Evolutionary conservation across 306 rosid species (phyloP), one percentile per base, ranked within the genome.

Genomic region (Sophora flavescens): DNA sequence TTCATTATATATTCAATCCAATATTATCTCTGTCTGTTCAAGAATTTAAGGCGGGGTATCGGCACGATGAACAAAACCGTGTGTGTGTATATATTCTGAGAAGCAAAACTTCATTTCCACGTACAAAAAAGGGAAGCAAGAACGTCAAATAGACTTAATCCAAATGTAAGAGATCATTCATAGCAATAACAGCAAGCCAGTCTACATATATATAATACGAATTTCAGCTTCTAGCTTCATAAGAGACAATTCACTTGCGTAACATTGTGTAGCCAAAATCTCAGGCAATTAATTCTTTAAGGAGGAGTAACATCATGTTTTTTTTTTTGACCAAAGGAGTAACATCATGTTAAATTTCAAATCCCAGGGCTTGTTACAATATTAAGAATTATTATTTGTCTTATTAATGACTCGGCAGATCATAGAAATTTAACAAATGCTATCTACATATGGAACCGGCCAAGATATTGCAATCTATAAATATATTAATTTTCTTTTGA

Each of bases 401-500:
- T 80, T 64, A 2, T 54, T 44, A 30, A 32, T 62, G 35, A 26
- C 56, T 54, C 17, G 42, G 30, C 18, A 61, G 22, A 64, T 48
- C 64, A 69, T 41, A 78, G 32, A 77, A 81, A 81, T 67, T 36
- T 72, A 53, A 50, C 10, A 47, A 81, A 80, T 15, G 30, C 70
- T 59, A 85, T 70, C 83, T 44, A 13, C 50, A 72, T 56, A 68
- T 56, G 65, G 75, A 79, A 80, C 86, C 84, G 80, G 47, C 80
- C 84, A 32, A 53, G 69, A 70, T 64, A 14, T 52, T 61, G 59
- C 73, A 63, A 36, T 81, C 78, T 48, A 56, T 56, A 35, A 6
- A 56, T 63, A 74, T 47, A 54, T 39, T 42, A 6, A 6, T 48
- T 69, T 70, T 53, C n/a, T 44, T 58, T 61, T 45, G 67, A 33